Evolutionary conservation across 805 yeast genomes (phyloP), one percentile per base, ranked within the genome.

Genomic region (Hanseniaspora vineae): DNA sequence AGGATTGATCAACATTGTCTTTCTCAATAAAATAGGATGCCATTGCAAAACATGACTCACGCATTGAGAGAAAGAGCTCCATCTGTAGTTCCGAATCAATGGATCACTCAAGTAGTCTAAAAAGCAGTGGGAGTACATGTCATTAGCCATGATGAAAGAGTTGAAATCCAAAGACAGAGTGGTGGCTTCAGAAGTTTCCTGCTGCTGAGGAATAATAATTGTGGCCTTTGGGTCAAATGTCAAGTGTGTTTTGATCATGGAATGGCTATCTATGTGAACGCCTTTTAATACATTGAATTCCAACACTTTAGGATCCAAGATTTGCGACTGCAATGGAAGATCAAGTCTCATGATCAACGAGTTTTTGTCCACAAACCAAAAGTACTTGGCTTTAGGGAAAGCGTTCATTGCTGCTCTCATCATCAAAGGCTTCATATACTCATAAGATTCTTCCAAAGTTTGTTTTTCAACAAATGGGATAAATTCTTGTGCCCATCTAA

Each of bases 321-420:
- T 61, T 53, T 81, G 78, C 19, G 76, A 68, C 44, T 73, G 66
- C 33, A 90, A 57, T 50, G 84, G 77, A 39, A 81, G 68, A 46
- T 75, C 74, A 49, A 78, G 67, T 51, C 85, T 76, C 86, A 84
- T 82, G 49, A 90, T 79, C 46, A 87, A 65, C 0, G 90, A 78
- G 57, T 81, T 78, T 54, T 84, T 76, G 61, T 86, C 96, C 42
- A 92, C 60, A 58, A 79, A 89, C 92, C 97, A 85, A 58, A 89
- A 81, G 71, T 86, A 83, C 61, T 85, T 78, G n/a, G 96, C 84
- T 44, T 80, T 70, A 1, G 97, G 97, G 69, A 88, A 88, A 0
- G 95, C 92, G 61, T 76, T 77, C 81, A 90, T 79, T n/a, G 97
- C 97, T 42, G 89, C 92, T 51, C 94, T 74, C 60, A 86, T 62